A percentile compares a stretch with the other conserved stretches of the same genome.
phyloP scores from a whole-genome alignment of 179 eudicot species.

The Beta macrorhiza region DNA sequence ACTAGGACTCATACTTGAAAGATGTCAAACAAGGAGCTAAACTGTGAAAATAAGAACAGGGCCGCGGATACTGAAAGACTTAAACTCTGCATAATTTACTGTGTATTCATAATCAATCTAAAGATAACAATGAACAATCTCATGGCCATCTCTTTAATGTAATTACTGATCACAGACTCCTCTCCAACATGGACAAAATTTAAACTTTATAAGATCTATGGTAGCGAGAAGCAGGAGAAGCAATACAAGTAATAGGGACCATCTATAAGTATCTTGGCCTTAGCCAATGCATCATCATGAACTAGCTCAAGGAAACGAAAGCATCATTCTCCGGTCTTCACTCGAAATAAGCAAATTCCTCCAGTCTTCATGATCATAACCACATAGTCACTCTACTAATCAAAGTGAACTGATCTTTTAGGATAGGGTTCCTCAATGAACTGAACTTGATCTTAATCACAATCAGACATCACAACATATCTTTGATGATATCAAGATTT shows the following conservation, averaged over 20 bases:
- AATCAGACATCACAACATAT: slow-evolving; percentile 49
- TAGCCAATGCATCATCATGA: not conserved
- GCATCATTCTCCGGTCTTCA: not conserved
- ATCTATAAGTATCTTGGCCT: not conserved
- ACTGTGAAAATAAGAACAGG: not conserved
- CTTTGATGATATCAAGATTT: slow-evolving; percentile 80
- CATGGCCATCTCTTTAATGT: not conserved
- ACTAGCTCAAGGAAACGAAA: not conserved
- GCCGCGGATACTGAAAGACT: not conserved
- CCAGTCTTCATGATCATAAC: not conserved
- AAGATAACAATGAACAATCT: not conserved
- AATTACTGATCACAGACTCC: slow-evolving; percentile 7
- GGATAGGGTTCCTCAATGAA: not conserved
- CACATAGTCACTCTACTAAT: not conserved
- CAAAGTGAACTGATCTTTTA: not conserved
- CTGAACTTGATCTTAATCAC: not conserved
- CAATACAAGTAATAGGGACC: not conserved
- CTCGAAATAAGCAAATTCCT: not conserved
- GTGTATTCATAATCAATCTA: not conserved
- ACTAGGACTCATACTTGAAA: not conserved
- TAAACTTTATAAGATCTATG: not conserved
- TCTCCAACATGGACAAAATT: not conserved
- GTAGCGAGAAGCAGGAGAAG: not conserved
- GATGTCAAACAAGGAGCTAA: not conserved
- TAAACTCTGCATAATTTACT: not conserved